Percentiles rank a stretch among this genome's conserved stretches.
Evolutionary conservation across 1,139 yeast genomes (phyloP).

Genomic region (Diutina catenulata): DNA sequence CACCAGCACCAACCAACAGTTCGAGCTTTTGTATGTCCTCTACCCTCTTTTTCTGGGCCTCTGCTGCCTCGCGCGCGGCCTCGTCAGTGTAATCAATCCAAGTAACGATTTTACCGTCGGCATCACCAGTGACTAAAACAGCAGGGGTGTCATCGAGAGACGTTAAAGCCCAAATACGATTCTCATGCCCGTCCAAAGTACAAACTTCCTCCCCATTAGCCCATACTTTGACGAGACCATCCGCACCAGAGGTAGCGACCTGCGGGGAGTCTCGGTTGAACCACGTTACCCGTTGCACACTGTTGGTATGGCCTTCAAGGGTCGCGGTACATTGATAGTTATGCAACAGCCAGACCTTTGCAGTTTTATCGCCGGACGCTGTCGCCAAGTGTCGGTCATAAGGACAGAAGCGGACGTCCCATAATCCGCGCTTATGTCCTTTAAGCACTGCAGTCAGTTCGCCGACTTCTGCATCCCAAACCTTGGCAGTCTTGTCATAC

Average conservation of each 20-base stretch:
- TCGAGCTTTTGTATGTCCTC: slow-evolving; percentile 82
- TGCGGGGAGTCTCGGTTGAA: slow-evolving; percentile 61
- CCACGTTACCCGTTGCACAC: slow-evolving; percentile 63
- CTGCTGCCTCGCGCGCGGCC: slow-evolving; percentile 33
- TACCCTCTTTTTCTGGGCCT: slow-evolving; percentile 42
- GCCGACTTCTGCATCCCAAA: slow-evolving; percentile 78
- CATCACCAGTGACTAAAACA: slow-evolving; percentile 76
- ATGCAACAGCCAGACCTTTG: slow-evolving; percentile 76
- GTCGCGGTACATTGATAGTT: slow-evolving; percentile 71
- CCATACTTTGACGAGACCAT: slow-evolving; percentile 90
- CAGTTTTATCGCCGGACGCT: slow-evolving; percentile 82
- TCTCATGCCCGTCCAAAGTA: slow-evolving; percentile 85
- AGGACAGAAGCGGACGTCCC: slow-evolving; percentile 80
- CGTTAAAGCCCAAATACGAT: slow-evolving; percentile 87
- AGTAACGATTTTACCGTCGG: slow-evolving; percentile 80
- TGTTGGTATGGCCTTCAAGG: slow-evolving; percentile 89
- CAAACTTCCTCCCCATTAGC: slow-evolving; percentile 57
- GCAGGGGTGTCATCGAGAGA: slow-evolving; percentile 48
- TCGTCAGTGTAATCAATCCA: slow-evolving; percentile 88
- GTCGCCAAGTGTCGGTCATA: slow-evolving; percentile 70
- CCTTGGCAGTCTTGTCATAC: slow-evolving; percentile 84
- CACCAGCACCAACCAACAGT: slow-evolving; percentile 56
- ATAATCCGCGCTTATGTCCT: slow-evolving; percentile 90
- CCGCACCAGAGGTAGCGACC: slow-evolving; percentile 82
- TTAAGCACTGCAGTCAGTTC: slow-evolving; percentile 74